These are phyloP conservation scores for Pythium dissimile DNA, from an alignment of 352 stramenopile species.

Conservation along the genomic window DNA sequence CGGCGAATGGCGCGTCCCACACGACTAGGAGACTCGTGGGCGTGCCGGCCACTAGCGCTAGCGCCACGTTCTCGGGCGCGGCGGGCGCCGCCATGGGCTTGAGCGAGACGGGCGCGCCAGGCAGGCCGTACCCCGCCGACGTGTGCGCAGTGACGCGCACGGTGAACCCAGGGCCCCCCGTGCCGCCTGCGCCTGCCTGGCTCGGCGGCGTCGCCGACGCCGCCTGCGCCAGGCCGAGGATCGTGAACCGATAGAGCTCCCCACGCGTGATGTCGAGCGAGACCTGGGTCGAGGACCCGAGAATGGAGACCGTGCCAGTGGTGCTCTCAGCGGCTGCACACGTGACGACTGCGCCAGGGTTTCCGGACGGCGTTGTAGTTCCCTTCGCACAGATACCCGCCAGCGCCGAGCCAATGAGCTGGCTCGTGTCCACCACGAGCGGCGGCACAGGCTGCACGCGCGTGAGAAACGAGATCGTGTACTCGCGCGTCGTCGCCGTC, in stretches of 20 bases:
- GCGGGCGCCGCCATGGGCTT: conserved; percentile 89
- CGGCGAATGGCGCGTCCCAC: conserved; percentile 80
- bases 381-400: conserved; percentile 57
- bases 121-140: conserved; percentile 57
- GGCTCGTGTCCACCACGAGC: conserved; percentile 32
- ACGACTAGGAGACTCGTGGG: conserved; percentile 74
- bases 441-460: conserved; percentile 27
- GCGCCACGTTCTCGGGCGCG: conserved; percentile 58
- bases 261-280: conserved; percentile 42
- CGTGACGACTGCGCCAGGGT: conserved; percentile 34
- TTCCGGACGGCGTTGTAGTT: conserved; percentile 18
- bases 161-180: conserved; percentile 44
- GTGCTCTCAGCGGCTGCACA: conserved; percentile 53
- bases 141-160: conserved; percentile 67
- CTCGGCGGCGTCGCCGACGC: conserved; percentile 29
- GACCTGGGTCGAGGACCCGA: conserved; percentile 31
- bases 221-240: conserved; percentile 42
- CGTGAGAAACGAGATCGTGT: conserved; percentile 57
- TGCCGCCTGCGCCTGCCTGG: conserved; percentile 29
- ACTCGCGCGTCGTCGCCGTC: conserved; percentile 33
- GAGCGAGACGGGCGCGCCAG: conserved; percentile 44
- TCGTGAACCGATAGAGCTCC: conserved; percentile 54
- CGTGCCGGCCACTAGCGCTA: conserved; percentile 73
- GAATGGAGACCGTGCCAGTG: conserved; percentile 21
- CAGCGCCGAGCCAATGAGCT: conserved; percentile 32